phyloP scores from a whole-genome alignment of 2,329 filamentous ascomycete species.

The Neophaeococcomyces mojaviensis region DNA sequence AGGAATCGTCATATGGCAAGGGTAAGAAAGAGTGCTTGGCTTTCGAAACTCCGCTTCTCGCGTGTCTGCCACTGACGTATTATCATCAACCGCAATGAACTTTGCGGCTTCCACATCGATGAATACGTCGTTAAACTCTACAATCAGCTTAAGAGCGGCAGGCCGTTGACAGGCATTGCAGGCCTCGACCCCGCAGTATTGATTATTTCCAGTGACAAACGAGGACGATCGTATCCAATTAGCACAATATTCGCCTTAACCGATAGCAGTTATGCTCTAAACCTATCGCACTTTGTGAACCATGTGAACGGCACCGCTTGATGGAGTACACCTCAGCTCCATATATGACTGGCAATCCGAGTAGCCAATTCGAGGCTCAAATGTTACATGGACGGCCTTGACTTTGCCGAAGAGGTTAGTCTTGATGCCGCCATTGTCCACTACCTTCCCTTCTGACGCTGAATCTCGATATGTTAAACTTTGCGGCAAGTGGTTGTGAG shows the following conservation, averaged over 20 bases:
- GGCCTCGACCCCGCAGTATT: too few species aligned
- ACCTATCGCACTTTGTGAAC: too few species aligned
- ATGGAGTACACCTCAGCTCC: too few species aligned
- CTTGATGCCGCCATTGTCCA: not conserved
- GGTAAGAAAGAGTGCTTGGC: too few species aligned
- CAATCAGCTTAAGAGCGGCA: not conserved
- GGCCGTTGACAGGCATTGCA: not conserved
- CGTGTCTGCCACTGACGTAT: constrained; percentile 2
- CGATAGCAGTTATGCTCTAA: too few species aligned
- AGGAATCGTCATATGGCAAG: too few species aligned
- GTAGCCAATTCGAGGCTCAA: not conserved
- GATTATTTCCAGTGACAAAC: too few species aligned
- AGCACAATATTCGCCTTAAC: too few species aligned
- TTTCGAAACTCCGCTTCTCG: not conserved
- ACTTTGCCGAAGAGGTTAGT: not conserved
- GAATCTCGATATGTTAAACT: too few species aligned
- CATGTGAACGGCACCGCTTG: too few species aligned
- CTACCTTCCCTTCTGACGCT: not conserved
- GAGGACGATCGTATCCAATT: too few species aligned
- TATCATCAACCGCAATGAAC: not conserved
- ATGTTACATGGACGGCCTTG: not conserved
- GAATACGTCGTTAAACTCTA: not conserved
- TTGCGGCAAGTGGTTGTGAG: too few species aligned
- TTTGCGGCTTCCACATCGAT: not conserved
- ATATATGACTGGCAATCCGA: not conserved